Base-by-base conservation (phyloP, 192 early-diverging fungal genomes). In the Coemansia asiatica region DNA sequence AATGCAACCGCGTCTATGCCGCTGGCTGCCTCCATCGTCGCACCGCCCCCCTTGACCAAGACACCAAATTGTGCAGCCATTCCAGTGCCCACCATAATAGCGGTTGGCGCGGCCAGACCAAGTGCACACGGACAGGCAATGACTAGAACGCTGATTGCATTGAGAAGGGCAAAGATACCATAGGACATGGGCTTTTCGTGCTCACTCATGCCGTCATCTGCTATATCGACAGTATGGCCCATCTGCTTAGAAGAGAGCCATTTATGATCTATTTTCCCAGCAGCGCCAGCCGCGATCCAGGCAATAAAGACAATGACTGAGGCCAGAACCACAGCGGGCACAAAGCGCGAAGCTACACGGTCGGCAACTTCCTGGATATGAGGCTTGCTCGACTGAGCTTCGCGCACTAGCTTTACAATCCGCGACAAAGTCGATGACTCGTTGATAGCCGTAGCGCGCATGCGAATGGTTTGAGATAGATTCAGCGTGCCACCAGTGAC, bases 21-120 rank as follows among this genome's bases (percentile, higher is more conserved):
- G 70, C 90, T 88, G 10, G 92, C 92, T 6, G 82, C 85, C 70
- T 95, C 94, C 61, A 98, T 80, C 10, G 93, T 88, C n/a, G 72
- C 88, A 6, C 94, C 97, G 31, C 79, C 79, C 31, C 95, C 92
- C 83, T 98, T 98, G 74, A 98, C 94, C 51, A 98, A 76, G 49
- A 98, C 93, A 0, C 97, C 97, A 44, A 92, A 83, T 35, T 92
- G 84, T 2, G 97, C 97, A 8, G 92, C 95, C 36, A 97, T 84
- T 5, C 97, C 97, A 0, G 95, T 96, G 19, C 95, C 97, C 4
- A 97, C 97, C 95, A 98, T 97, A 27, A 97, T 92, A n/a, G 95
- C 97, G 0, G 97, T 98, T 16, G 97, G 97, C 0, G 94, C 94
- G 15, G 94, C 91, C 22, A 98, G 85, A 26, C 97, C 97, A 26